phyloP scores from a whole-genome alignment of 2,329 filamentous ascomycete species.

The Penicillium crustosum region DNA sequence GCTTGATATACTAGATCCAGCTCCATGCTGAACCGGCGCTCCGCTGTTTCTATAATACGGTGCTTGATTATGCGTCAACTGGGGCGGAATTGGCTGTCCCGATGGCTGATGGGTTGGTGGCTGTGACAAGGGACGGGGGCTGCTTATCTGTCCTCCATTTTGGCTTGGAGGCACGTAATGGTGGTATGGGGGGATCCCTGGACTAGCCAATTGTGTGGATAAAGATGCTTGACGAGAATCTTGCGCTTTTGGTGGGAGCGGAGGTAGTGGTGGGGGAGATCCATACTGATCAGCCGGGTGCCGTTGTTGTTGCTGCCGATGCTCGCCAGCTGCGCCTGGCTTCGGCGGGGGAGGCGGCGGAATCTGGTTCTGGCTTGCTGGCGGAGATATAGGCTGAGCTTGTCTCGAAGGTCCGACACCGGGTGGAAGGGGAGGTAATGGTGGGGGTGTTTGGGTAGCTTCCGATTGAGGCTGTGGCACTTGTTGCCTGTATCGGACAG shows the following conservation, averaged over 20 bases:
- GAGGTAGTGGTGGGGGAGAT: conserved; percentile 38
- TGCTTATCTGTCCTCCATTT: neutral
- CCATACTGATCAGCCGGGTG: conserved; percentile 29
- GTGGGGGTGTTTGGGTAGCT: conserved; percentile 55
- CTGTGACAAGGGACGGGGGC: conserved; percentile 1
- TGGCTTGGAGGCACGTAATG: conserved; percentile 17
- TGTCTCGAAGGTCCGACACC: conserved; percentile 51
- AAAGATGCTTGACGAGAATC: conserved; percentile 16
- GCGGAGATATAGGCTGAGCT: conserved; percentile 29
- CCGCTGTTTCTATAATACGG: conserved; percentile 5
- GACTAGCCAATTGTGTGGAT: conserved; percentile 14
- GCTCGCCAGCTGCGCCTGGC: conserved; percentile 25
- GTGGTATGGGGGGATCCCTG: conserved; percentile 20
- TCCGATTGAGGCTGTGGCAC: conserved; percentile 29
- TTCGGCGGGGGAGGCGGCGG: conserved; percentile 43
- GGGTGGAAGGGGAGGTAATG: conserved; percentile 70
- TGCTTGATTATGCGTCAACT: neutral
- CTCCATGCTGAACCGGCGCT: neutral
- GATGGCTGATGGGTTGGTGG: conserved; percentile 2
- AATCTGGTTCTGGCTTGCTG: conserved; percentile 19
- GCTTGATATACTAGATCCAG: neutral
- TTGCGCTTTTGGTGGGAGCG: conserved; percentile 39
- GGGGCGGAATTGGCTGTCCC: conserved; percentile 9
- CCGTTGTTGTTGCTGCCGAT: conserved; percentile 11
- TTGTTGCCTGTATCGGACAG: conserved; percentile 69